Conservation (phyloP, 441 rosid species). For the Dalechampia spathulata region DNA sequence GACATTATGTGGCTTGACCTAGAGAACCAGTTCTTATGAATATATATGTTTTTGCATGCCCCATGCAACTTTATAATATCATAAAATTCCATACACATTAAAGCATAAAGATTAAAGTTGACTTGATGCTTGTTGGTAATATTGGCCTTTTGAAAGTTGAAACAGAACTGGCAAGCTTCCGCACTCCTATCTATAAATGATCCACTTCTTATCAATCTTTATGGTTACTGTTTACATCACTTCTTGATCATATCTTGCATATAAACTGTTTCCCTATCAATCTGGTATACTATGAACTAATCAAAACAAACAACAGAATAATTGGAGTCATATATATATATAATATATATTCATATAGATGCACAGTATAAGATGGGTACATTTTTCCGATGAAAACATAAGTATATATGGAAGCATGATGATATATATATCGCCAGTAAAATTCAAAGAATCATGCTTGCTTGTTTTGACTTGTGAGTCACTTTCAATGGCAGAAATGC, state of each 20-base stretch:
- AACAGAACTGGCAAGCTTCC: too few species aligned
- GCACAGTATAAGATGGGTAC: too few species aligned
- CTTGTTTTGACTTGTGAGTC: slow-evolving; percentile 19
- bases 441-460: slow-evolving; percentile 13
- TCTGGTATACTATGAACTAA: too few species aligned
- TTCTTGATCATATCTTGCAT: too few species aligned
- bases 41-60: slow-evolving; percentile 26
- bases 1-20: not conserved
- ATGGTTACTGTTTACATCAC: slow-evolving; percentile 19
- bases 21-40: too few species aligned
- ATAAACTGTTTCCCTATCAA: too few species aligned
- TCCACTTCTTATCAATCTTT: slow-evolving; percentile 7
- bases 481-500: slow-evolving; percentile 9
- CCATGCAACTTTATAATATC: slow-evolving; percentile 26
- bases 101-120: not conserved
- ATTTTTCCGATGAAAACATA: too few species aligned
- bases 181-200: too few species aligned
- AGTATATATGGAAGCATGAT: too few species aligned
- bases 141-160: slow-evolving; percentile 11
- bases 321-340: too few species aligned
- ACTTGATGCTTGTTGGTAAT: slow-evolving; percentile 11
- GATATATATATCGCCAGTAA: not conserved
- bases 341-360: too few species aligned
- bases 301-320: too few species aligned
- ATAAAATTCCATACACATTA: slow-evolving; percentile 20